Percentiles rank a stretch among this genome's conserved stretches.
Conservation (phyloP, 192 early-diverging fungal genomes). For the Dissophora globulifera region DNA sequence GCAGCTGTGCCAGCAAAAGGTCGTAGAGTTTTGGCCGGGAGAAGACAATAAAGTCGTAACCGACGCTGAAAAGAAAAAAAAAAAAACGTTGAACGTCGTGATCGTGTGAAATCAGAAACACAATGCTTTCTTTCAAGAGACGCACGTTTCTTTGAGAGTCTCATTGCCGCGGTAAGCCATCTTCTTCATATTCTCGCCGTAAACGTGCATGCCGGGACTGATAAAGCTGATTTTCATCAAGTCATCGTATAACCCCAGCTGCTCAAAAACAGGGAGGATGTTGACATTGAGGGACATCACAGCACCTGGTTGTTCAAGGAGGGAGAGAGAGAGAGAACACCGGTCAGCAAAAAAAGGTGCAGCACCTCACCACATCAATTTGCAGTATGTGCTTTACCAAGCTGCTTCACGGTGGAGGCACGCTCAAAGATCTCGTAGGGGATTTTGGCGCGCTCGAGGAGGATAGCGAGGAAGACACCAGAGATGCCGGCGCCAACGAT, state of each 20-base stretch:
- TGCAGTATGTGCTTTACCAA: slow-evolving; percentile 10
- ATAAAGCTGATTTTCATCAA: slow-evolving; percentile 26
- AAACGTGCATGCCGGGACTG: slow-evolving; percentile 22
- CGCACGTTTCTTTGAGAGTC: slow-evolving; percentile 29
- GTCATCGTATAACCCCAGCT: slow-evolving; percentile 31
- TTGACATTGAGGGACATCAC: slow-evolving; percentile 40
- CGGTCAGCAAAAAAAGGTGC: too few relatives aligned
- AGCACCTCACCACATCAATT: too few relatives aligned
- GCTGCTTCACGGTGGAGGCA: slow-evolving; percentile 9
- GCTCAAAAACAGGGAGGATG: slow-evolving; percentile 47
- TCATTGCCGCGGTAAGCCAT: slow-evolving; percentile 35
- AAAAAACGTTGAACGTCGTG: neutral
- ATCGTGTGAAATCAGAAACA: too few relatives aligned
- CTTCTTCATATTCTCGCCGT: slow-evolving; percentile 24
- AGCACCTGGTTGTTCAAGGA: slow-evolving; percentile 17
- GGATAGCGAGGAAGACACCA: slow-evolving; percentile 20
- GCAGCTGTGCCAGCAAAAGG: slow-evolving; percentile 22
- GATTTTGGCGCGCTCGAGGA: slow-evolving; percentile 22
- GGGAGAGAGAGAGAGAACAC: neutral
- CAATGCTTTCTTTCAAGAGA: neutral
- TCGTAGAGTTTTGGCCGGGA: slow-evolving; percentile 29
- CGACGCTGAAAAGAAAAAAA: slow-evolving; percentile 12
- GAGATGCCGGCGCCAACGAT: slow-evolving; percentile 26
- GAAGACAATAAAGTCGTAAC: slow-evolving; percentile 36
- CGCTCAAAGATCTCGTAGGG: slow-evolving; percentile 32